Evolutionary conservation across 176 grass and related monocot genomes (phyloP).

Genomic region (Avena sativa): DNA sequence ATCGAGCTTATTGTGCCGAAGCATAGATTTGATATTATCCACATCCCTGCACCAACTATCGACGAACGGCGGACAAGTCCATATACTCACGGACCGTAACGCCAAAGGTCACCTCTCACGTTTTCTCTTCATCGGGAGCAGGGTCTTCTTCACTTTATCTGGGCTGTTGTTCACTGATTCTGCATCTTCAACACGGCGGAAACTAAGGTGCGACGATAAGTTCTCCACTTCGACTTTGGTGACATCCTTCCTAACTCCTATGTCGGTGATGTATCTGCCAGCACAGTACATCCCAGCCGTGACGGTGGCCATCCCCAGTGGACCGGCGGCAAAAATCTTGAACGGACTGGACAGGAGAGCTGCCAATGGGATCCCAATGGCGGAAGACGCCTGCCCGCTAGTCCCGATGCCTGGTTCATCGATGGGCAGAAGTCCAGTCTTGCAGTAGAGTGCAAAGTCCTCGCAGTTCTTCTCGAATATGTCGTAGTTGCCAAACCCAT

Average conservation of each 20-base stretch:
- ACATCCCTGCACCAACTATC: slow-evolving; percentile 26
- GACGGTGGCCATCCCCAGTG: slow-evolving; percentile 90
- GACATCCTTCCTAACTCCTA: slow-evolving; percentile 91
- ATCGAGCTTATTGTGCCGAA: slow-evolving; percentile 44
- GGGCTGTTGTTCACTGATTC: slow-evolving; percentile 38
- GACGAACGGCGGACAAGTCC: not conserved
- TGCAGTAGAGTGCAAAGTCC: slow-evolving; percentile 98
- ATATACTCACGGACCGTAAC: not conserved
- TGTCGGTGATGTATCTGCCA: slow-evolving; percentile 88
- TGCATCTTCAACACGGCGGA: slow-evolving; percentile 42
- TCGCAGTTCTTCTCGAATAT: slow-evolving; percentile 99
- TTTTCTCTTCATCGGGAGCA: slow-evolving; percentile 69
- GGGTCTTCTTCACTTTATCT: slow-evolving; percentile 27
- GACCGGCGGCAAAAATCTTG: slow-evolving; percentile 81
- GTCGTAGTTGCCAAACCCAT: slow-evolving; percentile 92
- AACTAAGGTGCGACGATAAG: slow-evolving; percentile 55
- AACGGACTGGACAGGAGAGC: slow-evolving; percentile 84
- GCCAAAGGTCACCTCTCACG: slow-evolving; percentile 42
- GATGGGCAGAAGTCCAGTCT: slow-evolving; percentile 74
- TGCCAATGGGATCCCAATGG: slow-evolving; percentile 81
- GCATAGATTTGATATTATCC: slow-evolving; percentile 46
- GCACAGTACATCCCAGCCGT: slow-evolving; percentile 97
- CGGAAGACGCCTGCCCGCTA: slow-evolving; percentile 86
- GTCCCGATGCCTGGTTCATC: slow-evolving; percentile 75
- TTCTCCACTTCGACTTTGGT: slow-evolving; percentile 77